Evolutionary conservation across 78 protist genomes (phyloP), one percentile per base, ranked within the genome.

Genomic region (Goniomonas avonlea): DNA sequence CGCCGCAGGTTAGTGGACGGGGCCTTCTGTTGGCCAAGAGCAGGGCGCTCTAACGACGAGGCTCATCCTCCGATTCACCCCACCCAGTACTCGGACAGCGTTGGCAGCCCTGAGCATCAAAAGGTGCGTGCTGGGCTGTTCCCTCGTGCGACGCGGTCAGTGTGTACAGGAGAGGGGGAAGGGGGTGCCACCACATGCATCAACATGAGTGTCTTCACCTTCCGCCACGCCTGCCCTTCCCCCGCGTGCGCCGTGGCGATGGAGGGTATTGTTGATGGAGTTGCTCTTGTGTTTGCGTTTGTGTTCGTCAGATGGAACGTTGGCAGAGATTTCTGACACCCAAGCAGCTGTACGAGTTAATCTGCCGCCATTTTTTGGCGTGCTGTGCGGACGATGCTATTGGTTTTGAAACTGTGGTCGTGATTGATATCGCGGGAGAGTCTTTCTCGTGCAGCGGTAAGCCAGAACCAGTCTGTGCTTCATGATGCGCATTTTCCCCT

Each of bases 61-160:
- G 86, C 99, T 5, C 99, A 97, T 79, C 99, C 99, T 3, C 98
- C 99, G 15, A 97, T 97, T 27, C 98, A 95, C 70, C 99, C 99
- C 20, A 84, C 92, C 2, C 74, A 81, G 61, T 1, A 37, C 35
- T 82, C n/a, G 37, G 40, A 31, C 23, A 25, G 18, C 27, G 50
- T 79, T 13, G 15, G 1, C 29, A 76, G 75, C 39, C 48, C 63
- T 76, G 61, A 71, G 40, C 27, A 5, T n/a, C n/a, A n/a, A n/a
- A n/a, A n/a, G n/a, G n/a, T n/a, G 35, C 69, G 15, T 15, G 31
- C 69, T 11, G 5, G 20, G 77, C 38, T 29, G 31, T 5, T 13
- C 47, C 29, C 47, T 13, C 23, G 37, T 21, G 31, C 25, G 29
- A 5, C n/a, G 41, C 56, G 41, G 8, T 31, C 21, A 7, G 41